Base-by-base conservation (phyloP, 2,329 filamentous ascomycete species). In the Stemphylium lycopersici region DNA sequence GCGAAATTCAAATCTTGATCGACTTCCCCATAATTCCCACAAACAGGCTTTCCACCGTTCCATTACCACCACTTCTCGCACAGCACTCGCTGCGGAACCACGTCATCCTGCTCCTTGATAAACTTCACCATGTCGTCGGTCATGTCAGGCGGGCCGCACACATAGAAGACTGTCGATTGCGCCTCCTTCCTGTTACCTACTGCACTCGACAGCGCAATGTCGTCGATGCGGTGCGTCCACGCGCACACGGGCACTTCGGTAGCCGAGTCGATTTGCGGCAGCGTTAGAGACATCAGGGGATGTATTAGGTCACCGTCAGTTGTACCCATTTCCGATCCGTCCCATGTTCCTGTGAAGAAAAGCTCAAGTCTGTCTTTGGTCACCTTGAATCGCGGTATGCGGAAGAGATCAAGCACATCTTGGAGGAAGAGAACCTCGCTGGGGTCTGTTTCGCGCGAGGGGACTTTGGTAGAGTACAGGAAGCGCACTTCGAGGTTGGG, bases 381-480 rank as follows among this genome's bases (percentile, higher is more conserved):
- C 13, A 57, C 58, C 40, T 66, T 58, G 12, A 63, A 58, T 24
- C 65, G 65, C 20, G 65, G 67, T 61, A 62, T 66, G 29, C 66
- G 58, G 60, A 75, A 73, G 5, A 72, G 57, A 39, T 66, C 58
- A 20, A 73, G 61, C 15, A 77, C 66, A 5, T 69, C 63, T 24
- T 70, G 65, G 7, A 74, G 68, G 50, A 76, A 77, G 7, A 77
- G 66, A 18, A 76, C 68, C 49, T 75, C 62, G 18, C 55, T 49
- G 11, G 61, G 63, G 31, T 67, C 58, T n/a, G 69, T 62, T 41
- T 69, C 65, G 45, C 58, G 59, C 18, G 66, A 69, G 7, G 71
- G 69, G 5, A 73, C 63, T 58, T 81, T 83, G 15, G 79, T 84
- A 3, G 84, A 83, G 70, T 93, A 93, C 29, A 93, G 63, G 52